Base-by-base conservation (phyloP, 352 stramenopile genomes). In the Phytophthora tentaculata region DNA sequence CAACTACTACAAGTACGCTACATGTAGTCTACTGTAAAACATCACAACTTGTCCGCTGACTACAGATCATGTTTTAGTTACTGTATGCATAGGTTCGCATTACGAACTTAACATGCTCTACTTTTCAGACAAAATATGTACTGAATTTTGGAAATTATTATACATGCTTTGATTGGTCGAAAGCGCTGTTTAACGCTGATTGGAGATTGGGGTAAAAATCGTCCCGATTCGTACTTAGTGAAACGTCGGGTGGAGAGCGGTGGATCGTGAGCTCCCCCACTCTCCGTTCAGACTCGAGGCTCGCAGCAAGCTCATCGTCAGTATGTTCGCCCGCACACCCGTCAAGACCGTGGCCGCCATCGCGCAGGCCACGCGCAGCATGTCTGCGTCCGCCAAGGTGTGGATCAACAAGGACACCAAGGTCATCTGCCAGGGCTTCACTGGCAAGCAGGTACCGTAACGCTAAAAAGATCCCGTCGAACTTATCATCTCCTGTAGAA, bases 381-480 rank as follows among this genome's bases (percentile, higher is more conserved):
- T 96, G 88, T 98, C 95, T 51, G 86, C 97, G n/a, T 98, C 92
- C 29, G 97, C 97, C 72, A 98, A 99, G 67, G 98, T 99, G 48
- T 99, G 97, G 97, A 94, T 99, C 61, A 97, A 99, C 86, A 99
- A 99, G 87, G 94, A 99, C 82, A 99, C 98, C 37, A 96, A 96
- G 64, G 97, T 99, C 29, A 99, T 99, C 75, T 98, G 96, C 78
- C 98, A 99, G 84, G 98, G 98, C 54, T 99, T 99, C 80, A 99
- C 98, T 51, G 98, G 98, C 73, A 99, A 99, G 83, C 97, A 99
- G 89, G 92, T 98, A 84, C 28, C 24, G 39, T 45, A 79, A 57
- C 35, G 35, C 35, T 13, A 43, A 61, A n/a, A 72, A 65, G 48
- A 67, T 61, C 44, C 20, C 13, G 48, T 41, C 23, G 24, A 14